phyloP scores from a whole-genome alignment of 257 asterid genomes.

The Jacaranda mimosifolia region DNA sequence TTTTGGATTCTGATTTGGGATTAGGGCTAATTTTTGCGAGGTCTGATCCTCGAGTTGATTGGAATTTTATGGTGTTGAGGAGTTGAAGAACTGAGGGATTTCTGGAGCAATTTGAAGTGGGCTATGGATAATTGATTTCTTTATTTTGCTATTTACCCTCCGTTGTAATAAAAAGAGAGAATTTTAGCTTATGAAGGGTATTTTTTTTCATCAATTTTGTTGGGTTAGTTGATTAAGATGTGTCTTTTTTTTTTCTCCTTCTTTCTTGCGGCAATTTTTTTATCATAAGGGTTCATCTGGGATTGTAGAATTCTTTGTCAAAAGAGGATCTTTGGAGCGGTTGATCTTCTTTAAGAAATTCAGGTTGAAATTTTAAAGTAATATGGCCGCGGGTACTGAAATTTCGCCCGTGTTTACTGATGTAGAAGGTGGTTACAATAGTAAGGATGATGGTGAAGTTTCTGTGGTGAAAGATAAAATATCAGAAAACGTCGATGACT shows the following conservation, averaged over 20 bases:
- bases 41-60: constrained; percentile 17
- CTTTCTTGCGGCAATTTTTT: neutral
- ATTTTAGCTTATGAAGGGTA: neutral
- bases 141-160: neutral
- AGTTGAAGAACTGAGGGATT: constrained; percentile 29
- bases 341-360: constrained; percentile 27
- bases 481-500: constrained; percentile 32
- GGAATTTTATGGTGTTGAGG: constrained; percentile 26
- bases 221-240: constrained; percentile 16
- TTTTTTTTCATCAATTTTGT: neutral
- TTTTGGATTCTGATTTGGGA: constrained; percentile 43
- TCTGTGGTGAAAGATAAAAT: constrained; percentile 43
- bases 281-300: neutral
- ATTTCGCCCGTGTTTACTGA: constrained; percentile 48
- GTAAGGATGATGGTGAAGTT: constrained; percentile 43
- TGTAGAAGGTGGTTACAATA: constrained; percentile 42
- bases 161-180: neutral
- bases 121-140: neutral
- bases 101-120: neutral
- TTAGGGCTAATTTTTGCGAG: constrained; percentile 18
- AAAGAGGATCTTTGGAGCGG: constrained; percentile 30
- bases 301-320: neutral
- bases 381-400: constrained; percentile 80
- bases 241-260: neutral
- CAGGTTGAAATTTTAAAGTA: constrained; percentile 50